Evolutionary conservation across 768 basidiomycete genomes (phyloP).

Genomic region (Chlorophyllum brunneum): DNA sequence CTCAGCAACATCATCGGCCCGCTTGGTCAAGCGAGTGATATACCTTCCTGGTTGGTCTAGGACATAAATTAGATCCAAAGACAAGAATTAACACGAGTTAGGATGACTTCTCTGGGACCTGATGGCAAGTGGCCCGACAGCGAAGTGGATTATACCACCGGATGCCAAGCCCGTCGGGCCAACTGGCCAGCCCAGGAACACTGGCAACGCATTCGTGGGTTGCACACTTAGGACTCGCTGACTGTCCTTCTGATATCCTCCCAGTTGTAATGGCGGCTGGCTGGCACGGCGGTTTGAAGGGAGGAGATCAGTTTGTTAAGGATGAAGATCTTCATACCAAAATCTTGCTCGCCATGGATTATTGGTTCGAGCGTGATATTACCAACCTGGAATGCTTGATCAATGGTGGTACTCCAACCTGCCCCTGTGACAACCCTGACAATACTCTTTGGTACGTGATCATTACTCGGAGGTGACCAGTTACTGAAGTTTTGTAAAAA

Average conservation of each 20-base stretch:
- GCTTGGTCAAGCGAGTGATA: constrained; percentile 28
- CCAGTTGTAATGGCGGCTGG: constrained; percentile 52
- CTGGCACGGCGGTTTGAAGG: constrained; percentile 48
- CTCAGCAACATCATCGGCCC: constrained; percentile 38
- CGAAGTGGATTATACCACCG: constrained; percentile 58
- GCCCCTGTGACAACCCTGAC: constrained; percentile 53
- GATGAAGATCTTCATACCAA: constrained; percentile 34
- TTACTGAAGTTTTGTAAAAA: constrained; percentile 19
- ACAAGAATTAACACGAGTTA: constrained; percentile 17
- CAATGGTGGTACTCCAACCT: constrained; percentile 45
- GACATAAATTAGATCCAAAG: not conserved
- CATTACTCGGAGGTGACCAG: not conserved
- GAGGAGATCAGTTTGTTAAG: constrained; percentile 38
- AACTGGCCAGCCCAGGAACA: constrained; percentile 69
- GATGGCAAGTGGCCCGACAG: constrained; percentile 52
- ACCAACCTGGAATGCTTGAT: constrained; percentile 50
- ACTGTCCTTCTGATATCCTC: constrained; percentile 3
- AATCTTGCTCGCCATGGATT: constrained; percentile 51
- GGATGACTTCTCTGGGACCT: constrained; percentile 44
- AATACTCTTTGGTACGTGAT: constrained; percentile 33
- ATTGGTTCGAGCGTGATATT: constrained; percentile 63
- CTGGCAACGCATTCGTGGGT: constrained; percentile 50
- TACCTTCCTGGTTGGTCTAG: constrained; percentile 31
- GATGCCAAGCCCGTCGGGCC: constrained; percentile 57
- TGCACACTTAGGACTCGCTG: not conserved